Evolutionary conservation across 1,284 basidiomycete species (phyloP), one percentile per base, ranked within the genome.

Genomic region (Malassezia sympodialis): DNA sequence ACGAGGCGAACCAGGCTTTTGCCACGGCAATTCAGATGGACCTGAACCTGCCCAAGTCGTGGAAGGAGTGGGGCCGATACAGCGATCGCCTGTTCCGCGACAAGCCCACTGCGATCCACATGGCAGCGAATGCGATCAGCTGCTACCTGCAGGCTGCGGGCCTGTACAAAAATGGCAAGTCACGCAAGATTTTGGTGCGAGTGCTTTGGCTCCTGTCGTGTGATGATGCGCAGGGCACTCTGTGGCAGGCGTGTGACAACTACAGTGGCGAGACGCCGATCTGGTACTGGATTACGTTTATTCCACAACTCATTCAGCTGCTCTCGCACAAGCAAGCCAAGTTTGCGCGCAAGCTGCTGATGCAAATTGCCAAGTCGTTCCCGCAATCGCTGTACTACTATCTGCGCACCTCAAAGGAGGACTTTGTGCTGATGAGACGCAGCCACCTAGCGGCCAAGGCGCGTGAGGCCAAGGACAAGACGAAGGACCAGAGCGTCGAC

Each of bases 201-300:
- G 85, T 98, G 6, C 80, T 98, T 14, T 99, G 94, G 94, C 79
- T 99, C n/a, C 80, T 99, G 42, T 90, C 88, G 67, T 80, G 96
- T 32, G 94, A 99, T 74, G 93, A 99, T 66, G 79, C 77, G 23
- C 79, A 79, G 26, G 79, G 78, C 46, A 83, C 83, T 0, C 86
- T 96, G 53, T 85, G 88, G 23, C 84, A 85, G 58, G 88, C 90
- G 1, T 98, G 98, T 69, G 93, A 98, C 47, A 86, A 84, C 35
- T 96, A 94, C 79, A 93, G 91, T 75, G 94, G 94, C 57, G 94
- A 98, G 68, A 83, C 88, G 7, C 90, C 90, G 11, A 87, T 88
- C 65, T 99, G 94, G 94, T 96, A 90, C 76, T 99, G 94, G 94
- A 94, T 98, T 67, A 88, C 91, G 1, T 81, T 96, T 53, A 91